Base-by-base conservation (phyloP, 352 stramenopile species). In the Globisporangium ultimum region DNA sequence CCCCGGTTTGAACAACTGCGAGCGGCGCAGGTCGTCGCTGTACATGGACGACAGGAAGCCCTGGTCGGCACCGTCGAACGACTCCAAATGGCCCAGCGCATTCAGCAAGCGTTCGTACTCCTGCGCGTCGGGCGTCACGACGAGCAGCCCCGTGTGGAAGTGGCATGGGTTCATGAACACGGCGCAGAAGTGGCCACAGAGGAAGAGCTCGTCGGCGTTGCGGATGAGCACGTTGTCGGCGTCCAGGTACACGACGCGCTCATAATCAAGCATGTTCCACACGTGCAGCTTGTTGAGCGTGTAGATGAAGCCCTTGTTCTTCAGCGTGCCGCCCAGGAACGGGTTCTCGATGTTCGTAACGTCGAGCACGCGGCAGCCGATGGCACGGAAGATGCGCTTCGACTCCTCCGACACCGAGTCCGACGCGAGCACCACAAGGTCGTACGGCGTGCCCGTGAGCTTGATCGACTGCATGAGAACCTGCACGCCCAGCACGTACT, bases 121-220 rank as follows among this genome's bases (percentile, higher is more conserved):
- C 9, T 61, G 48, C 8, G 70, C 58, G n/a, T 82, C 76, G 1
- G 87, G 87, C 9, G 87, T 91, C 24, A 96, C 84, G 14, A 96
- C 87, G 18, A 96, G 59, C 17, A 96, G 55, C 0, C 87, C 87
- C 40, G 87, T 96, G 68, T 96, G 87, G 70, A 96, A 96, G 62
- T 96, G 86, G 52, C 87, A 96, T 12, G 87, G 87, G 68, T 96
- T 96, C 87, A 95, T 95, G 50, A 95, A 96, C 54, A 96, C 85
- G 38, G 86, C 87, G 61, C 87, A 96, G 61, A 96, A 93, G 48
- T 90, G 68, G 24, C 85, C 87, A 50, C 87, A 95, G 2, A 87
- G 60, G 52, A 97, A 97, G 13, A 97, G 76, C 68, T 95, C 85
- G 61, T 97, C 87, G 45, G 89, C 71, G 67, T 95, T 95, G 60